Percentiles rank a stretch among this genome's conserved stretches.
These are phyloP conservation scores for Solanum hybrid DNA, from an alignment of 305 asterid species.

Conservation along the genomic window DNA sequence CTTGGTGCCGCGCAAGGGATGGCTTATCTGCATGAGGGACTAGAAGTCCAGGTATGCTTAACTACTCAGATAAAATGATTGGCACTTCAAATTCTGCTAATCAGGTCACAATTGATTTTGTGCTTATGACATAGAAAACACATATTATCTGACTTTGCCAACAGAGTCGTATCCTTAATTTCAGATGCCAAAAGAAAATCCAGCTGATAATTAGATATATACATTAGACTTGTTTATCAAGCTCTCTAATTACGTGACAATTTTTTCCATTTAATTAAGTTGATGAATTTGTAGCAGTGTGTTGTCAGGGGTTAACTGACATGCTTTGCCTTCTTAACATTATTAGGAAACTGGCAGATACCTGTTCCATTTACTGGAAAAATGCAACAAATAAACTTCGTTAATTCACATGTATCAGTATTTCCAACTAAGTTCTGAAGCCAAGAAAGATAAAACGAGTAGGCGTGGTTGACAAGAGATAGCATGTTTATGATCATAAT, in stretches of 20 bases:
- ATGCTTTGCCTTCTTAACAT: background rate
- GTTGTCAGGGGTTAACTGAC: background rate
- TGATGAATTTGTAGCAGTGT: background rate
- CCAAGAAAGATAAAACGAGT: background rate
- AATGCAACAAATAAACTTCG: background rate
- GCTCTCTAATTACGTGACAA: background rate
- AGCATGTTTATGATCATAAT: background rate
- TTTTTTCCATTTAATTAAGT: background rate
- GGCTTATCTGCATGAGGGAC: slow-evolving; percentile 79
- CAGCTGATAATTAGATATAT: background rate
- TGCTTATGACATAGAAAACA: background rate
- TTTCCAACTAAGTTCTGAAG: background rate
- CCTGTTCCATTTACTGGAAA: background rate
- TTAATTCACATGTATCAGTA: too few species aligned
- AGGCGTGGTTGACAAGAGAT: background rate
- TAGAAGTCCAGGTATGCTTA: slow-evolving; percentile 53
- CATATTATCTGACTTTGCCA: background rate
- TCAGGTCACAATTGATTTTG: background rate
- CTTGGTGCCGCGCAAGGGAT: slow-evolving; percentile 90
- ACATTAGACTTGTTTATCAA: background rate
- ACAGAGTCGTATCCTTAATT: background rate
- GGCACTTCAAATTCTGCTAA: background rate
- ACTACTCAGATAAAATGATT: background rate
- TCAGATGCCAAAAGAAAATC: background rate
- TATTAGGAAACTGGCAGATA: background rate